Conservation (phyloP, 208 protist species). For the Trypanosoma brucei region DNA sequence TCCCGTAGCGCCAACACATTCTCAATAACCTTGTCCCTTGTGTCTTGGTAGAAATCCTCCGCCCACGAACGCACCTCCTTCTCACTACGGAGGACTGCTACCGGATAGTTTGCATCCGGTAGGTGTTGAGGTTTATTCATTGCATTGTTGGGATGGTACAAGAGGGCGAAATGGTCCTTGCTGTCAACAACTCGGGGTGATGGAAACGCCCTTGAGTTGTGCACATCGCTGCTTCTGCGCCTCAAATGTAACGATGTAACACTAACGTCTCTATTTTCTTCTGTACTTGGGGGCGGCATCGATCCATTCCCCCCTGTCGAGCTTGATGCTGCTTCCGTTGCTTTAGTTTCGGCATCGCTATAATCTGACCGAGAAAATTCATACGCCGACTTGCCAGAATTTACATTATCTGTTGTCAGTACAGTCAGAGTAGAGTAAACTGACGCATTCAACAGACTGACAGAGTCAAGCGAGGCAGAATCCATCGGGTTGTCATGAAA, state of each 20-base stretch:
- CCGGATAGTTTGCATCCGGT: constrained; percentile 57
- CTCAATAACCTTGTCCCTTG: constrained; percentile 53
- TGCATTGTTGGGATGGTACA: constrained; percentile 58
- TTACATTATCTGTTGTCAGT: neutral
- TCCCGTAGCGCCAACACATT: constrained; percentile 37
- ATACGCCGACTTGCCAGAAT: neutral
- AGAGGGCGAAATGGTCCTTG: constrained; percentile 52
- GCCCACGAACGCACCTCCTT: constrained; percentile 60
- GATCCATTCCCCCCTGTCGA: too few relatives aligned
- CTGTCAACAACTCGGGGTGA: constrained; percentile 10
- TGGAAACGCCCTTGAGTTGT: neutral
- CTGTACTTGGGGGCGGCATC: too few relatives aligned
- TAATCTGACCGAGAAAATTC: neutral
- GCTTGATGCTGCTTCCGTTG: neutral
- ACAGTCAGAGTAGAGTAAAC: neutral
- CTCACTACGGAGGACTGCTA: constrained; percentile 50
- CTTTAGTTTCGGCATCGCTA: neutral
- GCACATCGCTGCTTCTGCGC: neutral
- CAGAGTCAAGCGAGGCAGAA: neutral
- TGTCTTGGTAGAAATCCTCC: constrained; percentile 54
- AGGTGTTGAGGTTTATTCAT: constrained; percentile 45
- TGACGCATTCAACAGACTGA: neutral
- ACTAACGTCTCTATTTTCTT: too few relatives aligned
- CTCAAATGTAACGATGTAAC: too few relatives aligned
- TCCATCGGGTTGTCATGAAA: neutral